Conservation (phyloP, 2,329 filamentous ascomycete species). For the Rutstroemia sp. region DNA sequence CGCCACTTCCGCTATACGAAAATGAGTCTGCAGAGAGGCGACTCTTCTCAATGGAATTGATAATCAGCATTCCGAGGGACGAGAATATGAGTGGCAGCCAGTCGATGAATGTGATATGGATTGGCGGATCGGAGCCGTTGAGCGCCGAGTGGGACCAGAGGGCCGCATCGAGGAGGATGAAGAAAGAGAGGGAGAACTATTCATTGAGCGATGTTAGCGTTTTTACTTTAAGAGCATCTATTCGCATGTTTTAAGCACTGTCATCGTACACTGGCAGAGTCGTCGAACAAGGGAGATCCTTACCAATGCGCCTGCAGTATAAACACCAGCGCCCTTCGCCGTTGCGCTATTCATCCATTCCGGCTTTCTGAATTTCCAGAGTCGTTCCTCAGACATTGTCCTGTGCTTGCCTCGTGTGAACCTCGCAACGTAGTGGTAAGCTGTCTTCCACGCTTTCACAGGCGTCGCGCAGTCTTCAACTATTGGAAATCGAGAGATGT, state of each 20-base stretch:
- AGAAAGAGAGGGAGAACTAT: constrained; percentile 62
- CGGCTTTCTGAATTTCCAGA: constrained; percentile 60
- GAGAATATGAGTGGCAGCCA: constrained; percentile 64
- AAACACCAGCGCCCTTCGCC: constrained; percentile 57
- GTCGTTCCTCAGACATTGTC: constrained; percentile 54
- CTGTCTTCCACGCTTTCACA: too few species aligned
- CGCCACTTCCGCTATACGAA: constrained; percentile 53
- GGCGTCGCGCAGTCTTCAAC: too few species aligned
- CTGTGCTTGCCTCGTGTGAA: background rate
- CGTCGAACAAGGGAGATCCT: constrained; percentile 25
- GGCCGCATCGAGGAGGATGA: constrained; percentile 59
- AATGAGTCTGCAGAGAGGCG: constrained; percentile 57
- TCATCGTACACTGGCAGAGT: too few species aligned
- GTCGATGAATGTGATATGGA: constrained; percentile 61
- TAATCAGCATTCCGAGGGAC: constrained; percentile 61
- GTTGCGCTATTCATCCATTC: constrained; percentile 60
- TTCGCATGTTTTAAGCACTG: background rate
- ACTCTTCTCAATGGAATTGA: constrained; percentile 62
- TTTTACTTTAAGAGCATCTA: background rate
- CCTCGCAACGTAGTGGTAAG: background rate
- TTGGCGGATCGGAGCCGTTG: constrained; percentile 45
- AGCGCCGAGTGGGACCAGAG: constrained; percentile 56
- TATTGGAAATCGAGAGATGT: too few species aligned
- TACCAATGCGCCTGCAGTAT: constrained; percentile 55
- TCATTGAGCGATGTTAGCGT: background rate